A percentile compares a stretch with the other conserved stretches of the same genome.
Conservation (phyloP, 495 filamentous ascomycete species). For the Polyplosphaeria fusca region DNA sequence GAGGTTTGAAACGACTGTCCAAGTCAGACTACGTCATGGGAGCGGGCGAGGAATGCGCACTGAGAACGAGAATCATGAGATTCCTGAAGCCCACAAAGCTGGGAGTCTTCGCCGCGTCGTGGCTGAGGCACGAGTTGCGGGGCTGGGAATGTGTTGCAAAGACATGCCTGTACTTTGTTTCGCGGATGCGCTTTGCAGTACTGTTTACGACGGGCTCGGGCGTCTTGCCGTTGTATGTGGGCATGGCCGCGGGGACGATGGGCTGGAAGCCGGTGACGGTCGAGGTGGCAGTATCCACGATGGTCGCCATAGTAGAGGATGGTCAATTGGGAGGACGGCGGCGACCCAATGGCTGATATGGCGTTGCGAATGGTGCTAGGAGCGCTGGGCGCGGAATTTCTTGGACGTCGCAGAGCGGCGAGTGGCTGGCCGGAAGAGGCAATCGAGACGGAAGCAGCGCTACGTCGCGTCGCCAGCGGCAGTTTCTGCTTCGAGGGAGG, state of each 20-base stretch:
- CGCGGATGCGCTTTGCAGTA: slow-evolving; percentile 25
- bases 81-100: slow-evolving; percentile 94
- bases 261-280: slow-evolving; percentile 8
- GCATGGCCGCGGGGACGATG: not conserved
- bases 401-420: not conserved
- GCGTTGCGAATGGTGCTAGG: not conserved
- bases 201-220: not conserved
- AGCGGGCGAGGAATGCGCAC: slow-evolving; percentile 35
- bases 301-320: slow-evolving; percentile 21
- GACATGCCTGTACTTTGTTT: slow-evolving; percentile 78
- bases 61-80: slow-evolving; percentile 88
- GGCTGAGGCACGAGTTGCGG: slow-evolving; percentile 77
- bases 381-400: too few relatives aligned
- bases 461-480: not conserved
- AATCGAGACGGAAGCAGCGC: not conserved
- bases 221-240: not conserved
- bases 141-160: slow-evolving; percentile 73
- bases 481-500: not conserved
- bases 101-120: slow-evolving; percentile 67
- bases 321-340: not conserved
- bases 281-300: slow-evolving; percentile 22
- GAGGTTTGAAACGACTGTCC: slow-evolving; percentile 81
- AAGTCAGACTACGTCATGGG: not conserved
- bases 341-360: slow-evolving; percentile 9
- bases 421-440: not conserved